These are phyloP conservation scores for Trichoderma sp. DNA, from an alignment of 2,329 filamentous ascomycete genomes.

Conservation along the genomic window DNA sequence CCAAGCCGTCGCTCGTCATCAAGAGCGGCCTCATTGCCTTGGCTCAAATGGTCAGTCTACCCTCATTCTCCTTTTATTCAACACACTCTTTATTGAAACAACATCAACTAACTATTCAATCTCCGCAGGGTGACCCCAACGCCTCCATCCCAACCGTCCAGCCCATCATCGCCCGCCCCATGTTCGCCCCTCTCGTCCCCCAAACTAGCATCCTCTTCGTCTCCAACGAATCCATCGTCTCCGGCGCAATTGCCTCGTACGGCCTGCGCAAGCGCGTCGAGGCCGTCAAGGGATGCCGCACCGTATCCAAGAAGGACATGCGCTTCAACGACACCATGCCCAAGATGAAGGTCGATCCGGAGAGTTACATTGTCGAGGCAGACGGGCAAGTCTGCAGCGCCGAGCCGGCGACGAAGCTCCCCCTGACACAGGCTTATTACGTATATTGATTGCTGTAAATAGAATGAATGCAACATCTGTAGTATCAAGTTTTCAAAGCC, in stretches of 20 bases:
- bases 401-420: conserved; percentile 69
- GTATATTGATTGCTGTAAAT: conserved; percentile 59
- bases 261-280: conserved; percentile 77
- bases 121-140: conserved; percentile 71
- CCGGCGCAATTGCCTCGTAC: conserved; percentile 69
- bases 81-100: background rate
- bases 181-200: conserved; percentile 79
- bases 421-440: conserved; percentile 75
- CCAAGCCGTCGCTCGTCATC: conserved; percentile 77
- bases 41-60: conserved; percentile 71
- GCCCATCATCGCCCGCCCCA: conserved; percentile 78
- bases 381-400: conserved; percentile 75
- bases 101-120: background rate
- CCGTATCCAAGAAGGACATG: conserved; percentile 82
- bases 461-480: background rate
- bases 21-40: conserved; percentile 87
- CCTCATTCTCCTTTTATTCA: background rate
- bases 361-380: conserved; percentile 84
- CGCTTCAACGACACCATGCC: conserved; percentile 83
- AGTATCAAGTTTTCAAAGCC: background rate
- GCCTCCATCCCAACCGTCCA: conserved; percentile 86
- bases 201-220: conserved; percentile 79
- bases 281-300: conserved; percentile 74
- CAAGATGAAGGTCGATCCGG: conserved; percentile 87
- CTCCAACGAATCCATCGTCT: conserved; percentile 67